phyloP scores from a whole-genome alignment of 768 basidiomycete genomes.

The Kwoniella shandongensis region DNA sequence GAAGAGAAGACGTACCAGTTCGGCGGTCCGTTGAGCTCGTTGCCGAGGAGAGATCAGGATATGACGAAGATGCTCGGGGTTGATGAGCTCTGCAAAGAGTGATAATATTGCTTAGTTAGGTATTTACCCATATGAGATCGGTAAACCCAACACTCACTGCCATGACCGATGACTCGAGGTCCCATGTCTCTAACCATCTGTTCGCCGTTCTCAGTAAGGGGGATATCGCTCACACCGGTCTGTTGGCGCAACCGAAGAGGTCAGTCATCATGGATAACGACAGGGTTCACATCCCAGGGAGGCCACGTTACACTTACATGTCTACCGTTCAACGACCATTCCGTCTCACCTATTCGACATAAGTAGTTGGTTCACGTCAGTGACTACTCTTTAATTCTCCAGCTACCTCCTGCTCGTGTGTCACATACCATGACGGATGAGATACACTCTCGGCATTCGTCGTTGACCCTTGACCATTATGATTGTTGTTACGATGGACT shows the following conservation, averaged over 20 bases:
- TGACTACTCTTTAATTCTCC: no score
- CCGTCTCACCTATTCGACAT: conserved; percentile 68
- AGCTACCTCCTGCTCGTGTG: no score
- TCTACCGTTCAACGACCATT: conserved; percentile 81
- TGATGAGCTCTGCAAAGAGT: conserved; percentile 63
- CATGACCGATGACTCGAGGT: conserved; percentile 68
- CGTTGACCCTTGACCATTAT: conserved; percentile 13
- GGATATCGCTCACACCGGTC: conserved; percentile 87
- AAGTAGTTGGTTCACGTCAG: not conserved
- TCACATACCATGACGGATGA: conserved; percentile 71
- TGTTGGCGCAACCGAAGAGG: conserved; percentile 46
- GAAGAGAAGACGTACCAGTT: conserved; percentile 56
- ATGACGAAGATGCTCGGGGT: conserved; percentile 72
- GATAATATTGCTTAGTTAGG: no score
- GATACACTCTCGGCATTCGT: conserved; percentile 69
- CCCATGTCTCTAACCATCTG: conserved; percentile 68
- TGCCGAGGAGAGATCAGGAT: conserved; percentile 82
- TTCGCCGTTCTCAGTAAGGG: conserved; percentile 75
- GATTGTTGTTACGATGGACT: not conserved
- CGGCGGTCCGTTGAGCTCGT: conserved; percentile 81
- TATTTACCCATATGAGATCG: not conserved
- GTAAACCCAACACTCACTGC: conserved; percentile 60
- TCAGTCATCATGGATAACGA: not conserved
- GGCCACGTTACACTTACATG: conserved; percentile 22
- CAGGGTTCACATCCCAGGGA: conserved; percentile 9